Conservation (phyloP, 108 stramenopile species). For the Skeletonema menzelii region DNA sequence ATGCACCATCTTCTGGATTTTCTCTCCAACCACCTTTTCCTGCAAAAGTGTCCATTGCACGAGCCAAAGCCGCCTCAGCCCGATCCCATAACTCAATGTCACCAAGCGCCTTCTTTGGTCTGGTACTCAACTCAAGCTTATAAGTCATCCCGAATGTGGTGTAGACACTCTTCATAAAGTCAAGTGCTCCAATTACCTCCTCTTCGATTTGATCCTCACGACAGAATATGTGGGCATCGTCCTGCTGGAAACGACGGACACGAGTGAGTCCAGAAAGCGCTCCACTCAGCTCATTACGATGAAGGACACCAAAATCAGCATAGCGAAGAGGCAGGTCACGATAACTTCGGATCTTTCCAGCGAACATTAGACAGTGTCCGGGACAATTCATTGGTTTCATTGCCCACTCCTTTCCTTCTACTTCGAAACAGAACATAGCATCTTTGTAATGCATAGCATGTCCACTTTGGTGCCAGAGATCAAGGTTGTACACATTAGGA, state of each 20-base stretch:
- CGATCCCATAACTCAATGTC: constrained; percentile 93
- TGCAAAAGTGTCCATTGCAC: constrained; percentile 94
- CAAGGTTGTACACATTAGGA: constrained; percentile 98
- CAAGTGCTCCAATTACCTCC: constrained; percentile 92
- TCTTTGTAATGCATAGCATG: constrained; percentile 99
- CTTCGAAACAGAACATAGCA: constrained; percentile 95
- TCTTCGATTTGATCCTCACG: constrained; percentile 95
- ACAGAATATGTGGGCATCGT: constrained; percentile 99
- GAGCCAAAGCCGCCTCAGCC: constrained; percentile 89
- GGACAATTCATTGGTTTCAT: constrained; percentile 99
- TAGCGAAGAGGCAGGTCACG: constrained; percentile 97
- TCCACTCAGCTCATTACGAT: constrained; percentile 96
- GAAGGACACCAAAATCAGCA: constrained; percentile 99
- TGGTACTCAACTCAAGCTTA: constrained; percentile 97
- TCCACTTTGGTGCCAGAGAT: constrained; percentile 96
- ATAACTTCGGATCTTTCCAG: constrained; percentile 85
- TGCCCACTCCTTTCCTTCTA: constrained; percentile 93
- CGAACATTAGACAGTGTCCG: constrained; percentile 97
- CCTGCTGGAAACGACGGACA: constrained; percentile 99
- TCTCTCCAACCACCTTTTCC: constrained; percentile 95
- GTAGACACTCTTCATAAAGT: constrained; percentile 98
- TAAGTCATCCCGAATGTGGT: constrained; percentile 98
- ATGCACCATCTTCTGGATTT: constrained; percentile 99
- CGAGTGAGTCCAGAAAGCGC: constrained; percentile 98
- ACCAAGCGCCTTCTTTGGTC: constrained; percentile 98